Evolutionary conservation across 2,329 filamentous ascomycete genomes (phyloP), one percentile per base, ranked within the genome.

Genomic region (Clathrospora elynae): DNA sequence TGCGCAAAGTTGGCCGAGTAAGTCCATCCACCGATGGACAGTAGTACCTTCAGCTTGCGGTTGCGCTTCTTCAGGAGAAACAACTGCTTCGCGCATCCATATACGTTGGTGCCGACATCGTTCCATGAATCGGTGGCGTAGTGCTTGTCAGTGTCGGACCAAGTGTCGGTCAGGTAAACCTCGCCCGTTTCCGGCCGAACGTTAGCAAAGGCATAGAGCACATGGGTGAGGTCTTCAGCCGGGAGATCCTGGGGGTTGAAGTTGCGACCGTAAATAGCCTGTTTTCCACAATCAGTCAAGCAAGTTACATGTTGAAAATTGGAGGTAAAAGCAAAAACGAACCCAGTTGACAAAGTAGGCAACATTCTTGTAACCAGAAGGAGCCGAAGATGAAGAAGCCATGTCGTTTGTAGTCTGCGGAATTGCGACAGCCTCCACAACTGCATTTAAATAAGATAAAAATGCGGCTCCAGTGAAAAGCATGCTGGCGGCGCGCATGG

Each of bases 341-440:
- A 68, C 67, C 67, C 67, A 71, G 42, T 71, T 71, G 30, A 68
- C 65, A 51, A 67, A 71, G 47, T 71, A 71, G 1, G 66, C 66
- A 18, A 70, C 67, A 24, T 67, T 66, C 42, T 53, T 68, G 52
- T 59, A 68, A 14, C 65, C 65, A n/a, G 60, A 49, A 42, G 52
- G 48, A 23, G 53, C 51, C 7, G 49, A 20, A n/a, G 49, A 42
- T 9, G 49, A 20, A n/a, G 49, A 42, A 30, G 42, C 42, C 37
- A 61, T 54, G 16, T 13, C 26, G 22, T 44, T 26, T 10, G 26
- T 35, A 18, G 40, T 39, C 32, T 50, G 54, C 31, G 63, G 61
- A 22, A 68, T 47, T 10, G 54, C 58, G 34, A 49, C 48, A 20
- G 62, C 55, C 16, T 49, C 45, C 36, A 46, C n/a, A 57, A 44